Conservation (phyloP, 2,329 filamentous ascomycete genomes). For the Fusarium neocosmosporiellum region DNA sequence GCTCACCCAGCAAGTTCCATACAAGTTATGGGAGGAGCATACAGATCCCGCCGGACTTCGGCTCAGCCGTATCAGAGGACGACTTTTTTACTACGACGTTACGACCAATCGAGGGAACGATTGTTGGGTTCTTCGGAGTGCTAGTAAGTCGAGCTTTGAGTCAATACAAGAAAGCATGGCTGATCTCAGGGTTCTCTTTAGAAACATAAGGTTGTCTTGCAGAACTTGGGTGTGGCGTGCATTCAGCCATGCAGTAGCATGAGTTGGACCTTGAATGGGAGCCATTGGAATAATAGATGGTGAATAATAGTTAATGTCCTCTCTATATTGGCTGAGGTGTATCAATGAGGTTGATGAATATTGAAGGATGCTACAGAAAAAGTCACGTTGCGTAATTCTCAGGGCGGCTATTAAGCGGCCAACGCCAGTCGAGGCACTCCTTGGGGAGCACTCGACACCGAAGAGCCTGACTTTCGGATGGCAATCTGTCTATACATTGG, state of each 20-base stretch:
- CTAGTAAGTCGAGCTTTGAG: not conserved
- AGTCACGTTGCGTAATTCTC: too few relatives aligned
- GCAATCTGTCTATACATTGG: too few relatives aligned
- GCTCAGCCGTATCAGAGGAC: not conserved
- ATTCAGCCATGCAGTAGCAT: not conserved
- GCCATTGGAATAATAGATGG: too few relatives aligned
- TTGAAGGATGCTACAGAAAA: too few relatives aligned
- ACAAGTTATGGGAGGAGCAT: slow-evolving; percentile 3
- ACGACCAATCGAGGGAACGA: not conserved
- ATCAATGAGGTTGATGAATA: too few relatives aligned
- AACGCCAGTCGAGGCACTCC: too few relatives aligned
- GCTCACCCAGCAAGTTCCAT: not conserved
- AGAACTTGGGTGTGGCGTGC: not conserved
- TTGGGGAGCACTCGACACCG: too few relatives aligned
- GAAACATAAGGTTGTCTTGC: not conserved
- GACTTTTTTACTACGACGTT: not conserved
- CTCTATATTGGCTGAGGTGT: too few relatives aligned
- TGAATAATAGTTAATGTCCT: too few relatives aligned
- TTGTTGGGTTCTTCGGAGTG: not conserved
- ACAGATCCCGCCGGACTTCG: not conserved
- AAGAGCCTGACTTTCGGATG: too few relatives aligned
- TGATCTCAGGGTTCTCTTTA: not conserved
- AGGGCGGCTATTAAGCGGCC: too few relatives aligned
- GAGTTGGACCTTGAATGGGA: too few relatives aligned
- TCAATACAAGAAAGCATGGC: not conserved